Percentiles rank a stretch among this genome's conserved stretches.
Evolutionary conservation across 441 rosid genomes (phyloP).

Genomic region (Corymbia calophylla): DNA sequence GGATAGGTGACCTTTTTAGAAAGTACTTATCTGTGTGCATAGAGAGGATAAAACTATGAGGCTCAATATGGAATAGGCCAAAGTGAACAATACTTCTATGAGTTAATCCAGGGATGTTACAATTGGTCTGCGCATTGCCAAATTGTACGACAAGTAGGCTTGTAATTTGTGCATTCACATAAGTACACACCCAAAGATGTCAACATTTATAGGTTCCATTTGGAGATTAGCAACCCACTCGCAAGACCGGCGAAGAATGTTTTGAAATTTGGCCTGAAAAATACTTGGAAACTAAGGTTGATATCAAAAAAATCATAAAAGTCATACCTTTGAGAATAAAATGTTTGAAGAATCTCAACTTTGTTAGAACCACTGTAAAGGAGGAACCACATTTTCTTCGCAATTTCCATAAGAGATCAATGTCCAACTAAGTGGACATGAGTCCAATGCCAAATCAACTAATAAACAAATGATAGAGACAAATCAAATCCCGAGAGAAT

Average conservation of each 20-base stretch:
- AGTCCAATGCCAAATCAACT: not conserved
- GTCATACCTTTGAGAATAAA: not conserved
- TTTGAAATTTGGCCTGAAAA: too few relatives aligned
- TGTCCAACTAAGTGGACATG: not conserved
- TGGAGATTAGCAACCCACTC: not conserved
- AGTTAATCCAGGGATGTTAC: too few relatives aligned
- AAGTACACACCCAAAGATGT: not conserved
- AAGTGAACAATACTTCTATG: too few relatives aligned
- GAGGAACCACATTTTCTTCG: not conserved
- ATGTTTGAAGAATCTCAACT: not conserved
- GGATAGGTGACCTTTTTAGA: too few relatives aligned
- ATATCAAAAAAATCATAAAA: not conserved
- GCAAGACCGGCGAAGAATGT: not conserved
- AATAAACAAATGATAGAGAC: too few relatives aligned
- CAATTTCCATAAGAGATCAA: too few relatives aligned
- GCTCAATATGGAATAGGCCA: too few relatives aligned
- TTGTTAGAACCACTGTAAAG: not conserved
- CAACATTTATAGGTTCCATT: too few relatives aligned
- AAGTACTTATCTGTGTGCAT: too few relatives aligned
- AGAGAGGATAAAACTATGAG: too few relatives aligned
- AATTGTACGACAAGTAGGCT: not conserved
- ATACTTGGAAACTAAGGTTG: not conserved
- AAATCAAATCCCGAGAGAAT: not conserved
- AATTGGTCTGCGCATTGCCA: too few relatives aligned
- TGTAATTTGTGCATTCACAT: not conserved